Conservation (phyloP, 345 rosid species). For the Eucalyptus brandiana region DNA sequence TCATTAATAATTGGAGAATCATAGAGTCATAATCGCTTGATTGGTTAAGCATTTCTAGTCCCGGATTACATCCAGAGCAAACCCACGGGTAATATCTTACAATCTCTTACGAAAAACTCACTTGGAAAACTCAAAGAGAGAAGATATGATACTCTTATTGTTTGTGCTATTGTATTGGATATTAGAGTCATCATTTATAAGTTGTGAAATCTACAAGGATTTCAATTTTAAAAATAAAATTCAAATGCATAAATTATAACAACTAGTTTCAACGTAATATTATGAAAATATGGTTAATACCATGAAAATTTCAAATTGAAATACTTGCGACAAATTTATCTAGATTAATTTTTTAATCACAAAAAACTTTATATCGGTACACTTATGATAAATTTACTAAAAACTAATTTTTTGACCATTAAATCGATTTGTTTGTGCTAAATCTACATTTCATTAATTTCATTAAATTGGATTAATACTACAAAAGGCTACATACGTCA, state of each 20-base stretch:
- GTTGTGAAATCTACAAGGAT: not conserved
- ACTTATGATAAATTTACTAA: not conserved
- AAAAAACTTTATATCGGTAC: accelerated
- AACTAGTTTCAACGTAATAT: not conserved
- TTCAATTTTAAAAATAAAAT: not conserved
- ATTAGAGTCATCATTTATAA: not conserved
- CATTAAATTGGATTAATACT: not conserved
- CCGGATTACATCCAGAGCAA: not conserved
- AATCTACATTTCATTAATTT: not conserved
- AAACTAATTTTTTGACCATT: no score
- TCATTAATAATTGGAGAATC: not conserved
- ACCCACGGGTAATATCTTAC: not conserved
- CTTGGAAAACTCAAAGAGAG: not conserved
- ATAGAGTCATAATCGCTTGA: accelerated
- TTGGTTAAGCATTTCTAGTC: not conserved
- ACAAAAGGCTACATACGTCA: no score
- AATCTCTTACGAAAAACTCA: not conserved
- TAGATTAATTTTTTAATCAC: not conserved
- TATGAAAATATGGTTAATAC: not conserved
- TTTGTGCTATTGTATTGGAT: not conserved
- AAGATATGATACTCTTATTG: not conserved
- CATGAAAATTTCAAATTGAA: accelerated
- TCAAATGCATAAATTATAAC: not conserved
- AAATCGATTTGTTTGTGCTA: accelerated
- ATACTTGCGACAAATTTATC: accelerated